Conservation (phyloP, 805 yeast genomes). For the Candida peoriensis region DNA sequence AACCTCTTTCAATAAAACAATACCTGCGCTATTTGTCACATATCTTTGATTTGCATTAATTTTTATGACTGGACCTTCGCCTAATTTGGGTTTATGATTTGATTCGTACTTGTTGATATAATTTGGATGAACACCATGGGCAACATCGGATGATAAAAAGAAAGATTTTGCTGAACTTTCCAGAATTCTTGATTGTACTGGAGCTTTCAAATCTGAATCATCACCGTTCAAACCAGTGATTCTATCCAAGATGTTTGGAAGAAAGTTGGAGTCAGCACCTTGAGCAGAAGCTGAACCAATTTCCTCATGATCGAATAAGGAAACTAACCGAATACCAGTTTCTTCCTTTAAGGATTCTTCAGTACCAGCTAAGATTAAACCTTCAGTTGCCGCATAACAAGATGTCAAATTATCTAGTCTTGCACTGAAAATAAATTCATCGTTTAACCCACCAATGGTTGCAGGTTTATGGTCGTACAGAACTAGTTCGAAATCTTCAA, state of each 20-base stretch:
- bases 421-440: slow-evolving; percentile 89
- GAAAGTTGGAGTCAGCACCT: slow-evolving; percentile 92
- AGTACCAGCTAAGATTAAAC: slow-evolving; percentile 50
- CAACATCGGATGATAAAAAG: slow-evolving; percentile 89
- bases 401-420: slow-evolving; percentile 88
- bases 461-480: slow-evolving; percentile 83
- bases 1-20: slow-evolving; percentile 66
- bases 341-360: slow-evolving; percentile 38
- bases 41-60: slow-evolving; percentile 94
- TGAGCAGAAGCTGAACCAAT: slow-evolving; percentile 91
- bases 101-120: slow-evolving; percentile 72
- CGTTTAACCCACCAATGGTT: slow-evolving; percentile 78
- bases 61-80: slow-evolving; percentile 89
- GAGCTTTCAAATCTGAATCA: slow-evolving; percentile 21
- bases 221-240: slow-evolving; percentile 43
- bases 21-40: slow-evolving; percentile 89
- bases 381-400: slow-evolving; percentile 75
- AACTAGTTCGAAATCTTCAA: slow-evolving; percentile 87
- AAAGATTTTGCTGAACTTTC: slow-evolving; percentile 74
- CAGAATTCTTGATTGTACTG: slow-evolving; percentile 36
- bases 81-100: slow-evolving; percentile 73
- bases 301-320: slow-evolving; percentile 94
- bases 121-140: slow-evolving; percentile 96
- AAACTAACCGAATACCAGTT: slow-evolving; percentile 62
- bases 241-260: slow-evolving; percentile 73